phyloP scores from a whole-genome alignment of 2,329 filamentous ascomycete genomes.

The Clarireedia homoeocarpa region DNA sequence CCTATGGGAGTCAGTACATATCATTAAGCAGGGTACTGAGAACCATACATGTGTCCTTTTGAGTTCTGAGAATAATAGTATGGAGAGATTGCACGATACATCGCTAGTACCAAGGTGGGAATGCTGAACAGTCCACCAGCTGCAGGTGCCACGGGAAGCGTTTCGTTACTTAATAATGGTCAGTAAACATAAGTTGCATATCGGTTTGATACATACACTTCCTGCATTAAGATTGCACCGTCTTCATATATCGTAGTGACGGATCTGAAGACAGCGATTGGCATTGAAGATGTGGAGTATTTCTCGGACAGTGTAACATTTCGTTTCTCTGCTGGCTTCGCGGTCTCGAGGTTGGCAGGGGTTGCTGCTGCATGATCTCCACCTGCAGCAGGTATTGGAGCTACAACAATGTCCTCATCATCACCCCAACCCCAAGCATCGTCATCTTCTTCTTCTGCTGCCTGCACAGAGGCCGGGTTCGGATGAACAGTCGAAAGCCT shows the following conservation, averaged over 20 bases:
- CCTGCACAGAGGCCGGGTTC: conserved; percentile 15
- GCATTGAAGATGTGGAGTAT: conserved; percentile 84
- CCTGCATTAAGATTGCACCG: conserved; percentile 48
- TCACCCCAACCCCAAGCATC: conserved; percentile 77
- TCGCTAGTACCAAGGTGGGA: conserved; percentile 65
- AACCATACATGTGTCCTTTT: conserved; percentile 55
- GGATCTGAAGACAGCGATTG: conserved; percentile 65
- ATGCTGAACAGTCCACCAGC: conserved; percentile 63
- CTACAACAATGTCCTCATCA: conserved; percentile 42
- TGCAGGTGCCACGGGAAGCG: conserved; percentile 54
- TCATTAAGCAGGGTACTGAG: not conserved
- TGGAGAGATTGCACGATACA: conserved; percentile 70
- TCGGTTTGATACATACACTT: conserved; percentile 32
- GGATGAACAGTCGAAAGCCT: conserved; percentile 5
- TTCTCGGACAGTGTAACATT: conserved; percentile 76
- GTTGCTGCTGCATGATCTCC: not conserved
- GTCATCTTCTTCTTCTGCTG: conserved; percentile 30
- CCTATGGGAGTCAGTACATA: conserved; percentile 31
- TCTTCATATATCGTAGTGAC: conserved; percentile 55
- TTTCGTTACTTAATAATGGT: conserved; percentile 33
- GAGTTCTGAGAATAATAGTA: conserved; percentile 60
- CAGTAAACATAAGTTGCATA: too few relatives aligned
- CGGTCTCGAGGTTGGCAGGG: not conserved
- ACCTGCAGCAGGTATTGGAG: conserved; percentile 23
- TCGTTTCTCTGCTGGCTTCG: conserved; percentile 10